Evolutionary conservation across 208 protist species (phyloP), one percentile per base, ranked within the genome.

Genomic region (Sergeia podlipaevii): DNA sequence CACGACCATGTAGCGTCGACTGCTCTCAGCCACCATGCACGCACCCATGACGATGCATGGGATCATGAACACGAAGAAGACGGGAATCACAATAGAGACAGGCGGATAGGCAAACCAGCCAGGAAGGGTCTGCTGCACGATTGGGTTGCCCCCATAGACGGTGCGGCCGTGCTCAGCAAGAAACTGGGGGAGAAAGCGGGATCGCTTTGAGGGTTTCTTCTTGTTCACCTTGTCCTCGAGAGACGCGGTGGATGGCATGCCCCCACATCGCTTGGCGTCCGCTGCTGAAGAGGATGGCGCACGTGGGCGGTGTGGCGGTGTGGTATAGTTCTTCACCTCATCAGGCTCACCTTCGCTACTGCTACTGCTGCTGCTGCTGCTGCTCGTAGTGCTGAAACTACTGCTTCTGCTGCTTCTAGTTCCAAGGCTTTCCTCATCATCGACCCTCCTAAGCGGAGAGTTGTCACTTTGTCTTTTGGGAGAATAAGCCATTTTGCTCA

Each of bases 101-200:
- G 72, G 71, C 20, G 60, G 44, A 60, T 89, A 85, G 58, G 71
- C 53, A 49, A 82, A 89, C 58, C 55, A 47, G 28, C 73, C 65
- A 6, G 85, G 85, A 39, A 92, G 52, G 20, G 85, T 92, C 52
- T 92, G 85, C 67, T 92, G 85, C 15, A 65, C 42, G 10, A 92
- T 52, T 1, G 85, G 85, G 54, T 81, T 69, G 18, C 85, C 85
- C 10, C 85, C 85, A 66, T 89, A 87, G 32, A 77, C 68, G n/a
- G 79, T 88, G 33, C 72, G 70, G 37, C 83, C 83, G 54, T 91
- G 72, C 11, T 66, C 34, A 28, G 63, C 56, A 48, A 86, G 3
- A 24, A 70, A 76, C 17, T 65, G 36, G 4, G 60, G 63, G 23
- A 85, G 20, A 11, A 74, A 32, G 13, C 43, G 27, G 24, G 33